These are phyloP conservation scores for Heritiera fomes DNA, from an alignment of 345 rosid species.

Conservation along the genomic window DNA sequence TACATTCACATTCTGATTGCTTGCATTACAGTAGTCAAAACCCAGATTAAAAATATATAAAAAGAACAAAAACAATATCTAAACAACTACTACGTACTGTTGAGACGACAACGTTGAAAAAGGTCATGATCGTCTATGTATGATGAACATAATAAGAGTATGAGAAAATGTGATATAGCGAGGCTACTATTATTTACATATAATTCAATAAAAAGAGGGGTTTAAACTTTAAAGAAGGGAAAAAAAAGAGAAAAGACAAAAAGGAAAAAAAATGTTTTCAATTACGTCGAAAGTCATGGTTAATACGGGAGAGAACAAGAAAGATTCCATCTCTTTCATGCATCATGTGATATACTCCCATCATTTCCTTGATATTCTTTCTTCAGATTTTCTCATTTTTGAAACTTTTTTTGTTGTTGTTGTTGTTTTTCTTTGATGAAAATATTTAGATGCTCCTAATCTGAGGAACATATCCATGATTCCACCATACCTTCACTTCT, in stretches of 20 bases:
- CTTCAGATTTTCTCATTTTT: slow-evolving; percentile 1
- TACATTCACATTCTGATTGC: slow-evolving; percentile 1
- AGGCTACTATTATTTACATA: slow-evolving; percentile 34
- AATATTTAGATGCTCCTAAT: slow-evolving; percentile 35
- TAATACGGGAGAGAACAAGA: slow-evolving; percentile 30
- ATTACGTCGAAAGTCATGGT: slow-evolving; percentile 38
- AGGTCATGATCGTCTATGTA: slow-evolving; percentile 11
- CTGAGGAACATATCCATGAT: slow-evolving; percentile 91
- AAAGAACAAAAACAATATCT: not conserved
- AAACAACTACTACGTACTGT: too few species aligned
- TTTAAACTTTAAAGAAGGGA: slow-evolving; percentile 5
- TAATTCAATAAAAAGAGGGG: not conserved
- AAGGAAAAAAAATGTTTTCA: slow-evolving; percentile 5
- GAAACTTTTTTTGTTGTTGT: not conserved
- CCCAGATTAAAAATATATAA: not conserved
- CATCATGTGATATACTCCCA: slow-evolving; percentile 28
- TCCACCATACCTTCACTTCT: slow-evolving; percentile 73
- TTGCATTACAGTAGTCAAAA: slow-evolving; percentile 1
- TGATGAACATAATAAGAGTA: not conserved
- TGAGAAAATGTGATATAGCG: not conserved
- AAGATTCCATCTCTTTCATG: slow-evolving; percentile 41
- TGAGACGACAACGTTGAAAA: not conserved
- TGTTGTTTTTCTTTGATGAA: not conserved
- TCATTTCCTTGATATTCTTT: slow-evolving; percentile 12
- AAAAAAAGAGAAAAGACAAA: too few species aligned